Evolutionary conservation across 1,139 yeast genomes (phyloP), one percentile per base, ranked within the genome.

Genomic region (Taiozyma sp.): DNA sequence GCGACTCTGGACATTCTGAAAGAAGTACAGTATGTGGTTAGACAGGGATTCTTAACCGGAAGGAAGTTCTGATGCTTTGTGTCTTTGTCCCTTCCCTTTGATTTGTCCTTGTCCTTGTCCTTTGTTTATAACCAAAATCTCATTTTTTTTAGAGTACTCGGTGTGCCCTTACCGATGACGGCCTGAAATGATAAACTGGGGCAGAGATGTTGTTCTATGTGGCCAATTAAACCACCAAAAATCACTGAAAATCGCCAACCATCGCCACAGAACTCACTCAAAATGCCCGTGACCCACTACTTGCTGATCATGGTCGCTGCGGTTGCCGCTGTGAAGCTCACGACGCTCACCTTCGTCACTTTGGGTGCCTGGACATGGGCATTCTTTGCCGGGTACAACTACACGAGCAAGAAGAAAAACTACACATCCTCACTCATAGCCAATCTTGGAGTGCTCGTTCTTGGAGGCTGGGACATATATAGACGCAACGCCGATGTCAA

Each of bases 1-100:
- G 48, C 46, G 39, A 47, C 32, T 43, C 23, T 22, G 16, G 27
- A 24, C 69, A 38, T 38, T n/a, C 9, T 30, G n/a, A 28, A 12
- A 30, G 34, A 10, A 30, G 19, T 19, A 19, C 34, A 13, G 4
- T 30, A 16, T 4, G 13, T 10, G 16, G 34, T 30, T 14, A 14
- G 4, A 14, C 34, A 30, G 16, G 34, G 34, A 13, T 30, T 10
- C 4, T 29, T 13, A 29, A 19, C 19, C 6, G 13, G 2, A 29
- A 9, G 12, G 13, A 10, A 29, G 12, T 28, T 9, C n/a, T 30
- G 34, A 30, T 30, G 34, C 34, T 30, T 13, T 30, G 34, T 30
- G 10, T 30, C 7, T 30, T 13, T 13, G 12, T 30, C 19, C 19
- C 2, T 19, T 19, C 13, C 10, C 13, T 29, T 10, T 29, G 13